Conservation (phyloP, 1,284 basidiomycete genomes). For the Omphalotus olearius region DNA sequence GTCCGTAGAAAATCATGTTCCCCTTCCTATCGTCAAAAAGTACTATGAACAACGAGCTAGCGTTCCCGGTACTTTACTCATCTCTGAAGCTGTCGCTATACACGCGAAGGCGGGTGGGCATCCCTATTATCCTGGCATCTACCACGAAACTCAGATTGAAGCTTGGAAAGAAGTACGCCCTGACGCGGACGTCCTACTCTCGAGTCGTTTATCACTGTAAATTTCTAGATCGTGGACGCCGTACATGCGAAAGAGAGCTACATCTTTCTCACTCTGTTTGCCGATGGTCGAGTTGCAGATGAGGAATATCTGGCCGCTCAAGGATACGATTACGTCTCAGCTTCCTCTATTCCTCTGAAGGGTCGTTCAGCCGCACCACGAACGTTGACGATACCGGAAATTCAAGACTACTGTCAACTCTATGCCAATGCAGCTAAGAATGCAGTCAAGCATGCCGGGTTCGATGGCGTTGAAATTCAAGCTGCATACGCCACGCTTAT, state of each 20-base stretch:
- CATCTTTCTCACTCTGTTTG: conserved; percentile 46
- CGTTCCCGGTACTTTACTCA: neutral
- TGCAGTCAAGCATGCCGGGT: conserved; percentile 24
- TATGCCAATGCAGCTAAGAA: conserved; percentile 31
- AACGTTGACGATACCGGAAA: conserved; percentile 27
- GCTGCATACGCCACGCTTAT: conserved; percentile 30
- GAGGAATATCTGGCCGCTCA: conserved; percentile 23
- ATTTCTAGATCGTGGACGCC: conserved; percentile 23
- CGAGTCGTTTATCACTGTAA: too few relatives aligned
- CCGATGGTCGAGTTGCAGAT: conserved; percentile 35
- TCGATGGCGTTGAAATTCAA: conserved; percentile 30
- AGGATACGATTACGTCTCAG: conserved; percentile 16
- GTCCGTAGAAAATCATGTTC: neutral
- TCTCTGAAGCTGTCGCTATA: neutral
- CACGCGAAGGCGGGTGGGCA: too few relatives aligned
- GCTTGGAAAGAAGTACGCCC: neutral
- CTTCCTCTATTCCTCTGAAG: conserved; percentile 6
- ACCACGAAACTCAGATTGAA: neutral
- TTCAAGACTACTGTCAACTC: conserved; percentile 30
- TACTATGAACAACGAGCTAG: neutral
- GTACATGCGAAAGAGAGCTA: conserved; percentile 37
- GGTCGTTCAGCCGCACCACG: conserved; percentile 12
- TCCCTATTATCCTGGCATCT: too few relatives aligned
- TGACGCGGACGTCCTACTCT: too few relatives aligned
- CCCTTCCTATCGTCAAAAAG: neutral